These are phyloP conservation scores for Fusarium nisikadoi DNA, from an alignment of 2,329 filamentous ascomycete species.

Conservation along the genomic window DNA sequence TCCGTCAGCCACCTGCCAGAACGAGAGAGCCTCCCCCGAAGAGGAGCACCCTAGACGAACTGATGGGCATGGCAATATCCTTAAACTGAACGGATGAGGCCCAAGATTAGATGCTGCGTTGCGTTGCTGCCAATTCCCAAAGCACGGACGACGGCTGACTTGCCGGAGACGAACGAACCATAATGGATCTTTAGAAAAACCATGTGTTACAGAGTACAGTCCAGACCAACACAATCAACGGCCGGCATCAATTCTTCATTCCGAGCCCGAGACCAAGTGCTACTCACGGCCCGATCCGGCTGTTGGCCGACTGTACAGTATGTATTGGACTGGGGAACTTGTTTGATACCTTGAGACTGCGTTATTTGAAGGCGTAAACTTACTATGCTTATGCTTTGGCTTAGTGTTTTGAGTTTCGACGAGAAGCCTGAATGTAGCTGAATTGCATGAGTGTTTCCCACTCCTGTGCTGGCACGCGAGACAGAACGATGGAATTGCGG, in stretches of 20 bases:
- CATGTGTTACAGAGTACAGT: neutral
- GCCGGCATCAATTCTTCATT: conserved; percentile 6
- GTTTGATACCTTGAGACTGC: neutral
- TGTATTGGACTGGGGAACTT: neutral
- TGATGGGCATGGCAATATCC: conserved; percentile 1
- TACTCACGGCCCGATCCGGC: conserved; percentile 22
- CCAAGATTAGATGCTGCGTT: conserved; percentile 1
- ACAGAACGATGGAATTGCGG: conserved; percentile 24
- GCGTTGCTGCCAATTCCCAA: conserved; percentile 3
- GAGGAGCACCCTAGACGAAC: neutral
- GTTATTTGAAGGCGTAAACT: neutral
- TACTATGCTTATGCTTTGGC: neutral
- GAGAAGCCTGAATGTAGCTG: neutral
- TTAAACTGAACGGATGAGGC: neutral
- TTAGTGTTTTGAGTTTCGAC: neutral
- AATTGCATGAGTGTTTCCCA: neutral
- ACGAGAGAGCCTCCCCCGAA: conserved; percentile 15
- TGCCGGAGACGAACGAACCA: neutral
- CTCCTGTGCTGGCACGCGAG: neutral
- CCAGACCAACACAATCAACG: conserved; percentile 1
- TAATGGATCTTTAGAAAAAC: neutral
- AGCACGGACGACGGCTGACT: neutral
- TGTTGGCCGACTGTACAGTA: neutral
- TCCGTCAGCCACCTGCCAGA: conserved; percentile 17
- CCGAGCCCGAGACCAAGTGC: conserved; percentile 2